Conservation (phyloP, 2,329 filamentous ascomycete genomes). For the Chaetomium globosum region DNA sequence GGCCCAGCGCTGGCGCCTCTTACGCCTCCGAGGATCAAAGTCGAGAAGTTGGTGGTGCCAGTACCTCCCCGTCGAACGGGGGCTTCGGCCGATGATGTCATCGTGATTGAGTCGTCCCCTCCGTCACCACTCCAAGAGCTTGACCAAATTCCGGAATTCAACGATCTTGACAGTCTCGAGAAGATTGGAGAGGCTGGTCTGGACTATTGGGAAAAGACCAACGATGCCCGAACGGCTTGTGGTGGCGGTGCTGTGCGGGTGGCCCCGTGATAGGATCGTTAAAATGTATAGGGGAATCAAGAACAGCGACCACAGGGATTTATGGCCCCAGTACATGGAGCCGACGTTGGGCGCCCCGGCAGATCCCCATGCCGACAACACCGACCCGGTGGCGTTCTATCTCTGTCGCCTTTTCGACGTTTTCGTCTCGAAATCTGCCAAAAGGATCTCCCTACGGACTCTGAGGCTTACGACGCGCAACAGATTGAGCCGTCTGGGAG, state of each 20-base stretch:
- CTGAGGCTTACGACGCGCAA: slow-evolving; percentile 15
- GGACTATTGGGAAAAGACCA: slow-evolving; percentile 32
- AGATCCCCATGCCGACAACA: background rate
- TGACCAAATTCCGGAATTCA: slow-evolving; percentile 22
- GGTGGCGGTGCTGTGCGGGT: slow-evolving; percentile 39
- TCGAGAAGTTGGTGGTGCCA: slow-evolving; percentile 11
- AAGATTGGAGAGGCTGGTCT: slow-evolving; percentile 29
- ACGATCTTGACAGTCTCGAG: slow-evolving; percentile 24
- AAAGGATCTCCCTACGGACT: slow-evolving; percentile 7
- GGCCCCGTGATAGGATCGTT: slow-evolving; percentile 30
- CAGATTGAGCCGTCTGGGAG: slow-evolving; percentile 22
- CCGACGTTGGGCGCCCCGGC: slow-evolving; percentile 32
- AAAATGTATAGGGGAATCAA: slow-evolving; percentile 37
- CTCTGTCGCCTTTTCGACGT: slow-evolving; percentile 36
- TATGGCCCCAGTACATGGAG: slow-evolving; percentile 40
- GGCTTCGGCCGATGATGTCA: slow-evolving; percentile 18
- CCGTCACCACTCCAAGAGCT: slow-evolving; percentile 1
- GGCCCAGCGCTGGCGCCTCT: background rate
- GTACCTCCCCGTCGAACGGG: slow-evolving; percentile 13
- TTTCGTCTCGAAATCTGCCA: slow-evolving; percentile 29
- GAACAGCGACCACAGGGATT: slow-evolving; percentile 22
- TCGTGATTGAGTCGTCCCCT: slow-evolving; percentile 26
- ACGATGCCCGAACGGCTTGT: slow-evolving; percentile 39
- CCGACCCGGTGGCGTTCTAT: slow-evolving; percentile 15
- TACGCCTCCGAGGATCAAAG: slow-evolving; percentile 21